Evolutionary conservation across 2,329 filamentous ascomycete species (phyloP).

Genomic region (Fusarium sp.): DNA sequence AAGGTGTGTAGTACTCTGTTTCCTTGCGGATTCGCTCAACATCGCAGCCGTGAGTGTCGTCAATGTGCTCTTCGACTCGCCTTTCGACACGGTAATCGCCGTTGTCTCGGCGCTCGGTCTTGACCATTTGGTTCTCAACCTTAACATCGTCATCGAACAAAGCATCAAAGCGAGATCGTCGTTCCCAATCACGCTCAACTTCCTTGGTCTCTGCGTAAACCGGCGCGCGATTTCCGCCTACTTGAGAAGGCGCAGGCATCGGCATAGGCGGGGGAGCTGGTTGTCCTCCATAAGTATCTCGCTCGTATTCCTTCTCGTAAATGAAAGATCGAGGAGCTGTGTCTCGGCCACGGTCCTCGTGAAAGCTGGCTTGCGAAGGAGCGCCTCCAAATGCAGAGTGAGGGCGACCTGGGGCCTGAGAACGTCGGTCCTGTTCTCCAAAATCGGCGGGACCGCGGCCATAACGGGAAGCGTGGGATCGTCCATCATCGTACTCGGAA

Average conservation of each 20-base stretch:
- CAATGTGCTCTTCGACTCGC: slow-evolving; percentile 62
- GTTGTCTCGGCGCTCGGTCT: slow-evolving; percentile 61
- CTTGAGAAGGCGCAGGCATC: slow-evolving; percentile 40
- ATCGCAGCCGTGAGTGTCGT: slow-evolving; percentile 60
- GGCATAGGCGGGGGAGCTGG: slow-evolving; percentile 41
- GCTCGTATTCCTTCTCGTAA: slow-evolving; percentile 42
- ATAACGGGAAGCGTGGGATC: slow-evolving; percentile 57
- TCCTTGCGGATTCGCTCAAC: slow-evolving; percentile 71
- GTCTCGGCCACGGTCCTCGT: slow-evolving; percentile 60
- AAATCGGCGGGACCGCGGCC: slow-evolving; percentile 57
- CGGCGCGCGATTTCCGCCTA: slow-evolving; percentile 47
- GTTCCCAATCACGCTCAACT: slow-evolving; percentile 60
- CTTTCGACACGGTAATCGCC: slow-evolving; percentile 61
- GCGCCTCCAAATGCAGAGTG: slow-evolving; percentile 63
- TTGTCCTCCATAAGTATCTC: slow-evolving; percentile 40
- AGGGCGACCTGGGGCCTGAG: slow-evolving; percentile 61
- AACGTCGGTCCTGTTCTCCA: slow-evolving; percentile 58
- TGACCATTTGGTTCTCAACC: slow-evolving; percentile 61
- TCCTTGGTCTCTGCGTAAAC: slow-evolving; percentile 52
- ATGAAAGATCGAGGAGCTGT: slow-evolving; percentile 38
- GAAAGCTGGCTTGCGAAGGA: slow-evolving; percentile 55
- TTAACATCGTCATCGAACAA: slow-evolving; percentile 63
- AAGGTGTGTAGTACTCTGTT: slow-evolving; percentile 70
- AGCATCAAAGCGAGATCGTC: slow-evolving; percentile 55
- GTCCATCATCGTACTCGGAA: slow-evolving; percentile 61